These are phyloP conservation scores for Podila minutissima DNA, from an alignment of 192 early-diverging fungal genomes.

Conservation along the genomic window DNA sequence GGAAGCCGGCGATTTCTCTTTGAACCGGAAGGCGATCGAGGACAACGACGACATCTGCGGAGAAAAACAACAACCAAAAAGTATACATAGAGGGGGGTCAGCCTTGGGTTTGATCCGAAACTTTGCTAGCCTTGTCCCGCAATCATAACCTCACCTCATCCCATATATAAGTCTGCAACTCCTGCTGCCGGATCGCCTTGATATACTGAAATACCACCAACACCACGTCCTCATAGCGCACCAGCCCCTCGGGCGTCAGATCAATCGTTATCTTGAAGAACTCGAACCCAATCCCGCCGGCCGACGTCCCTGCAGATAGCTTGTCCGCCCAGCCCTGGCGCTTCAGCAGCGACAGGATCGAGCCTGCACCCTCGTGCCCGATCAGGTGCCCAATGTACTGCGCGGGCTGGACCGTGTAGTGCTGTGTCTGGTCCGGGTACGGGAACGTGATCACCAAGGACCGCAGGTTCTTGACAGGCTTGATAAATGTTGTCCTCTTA, in stretches of 20 bases:
- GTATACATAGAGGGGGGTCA: constrained; percentile 61
- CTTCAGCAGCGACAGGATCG: constrained; percentile 82
- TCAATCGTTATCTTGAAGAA: constrained; percentile 84
- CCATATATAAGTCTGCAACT: constrained; percentile 81
- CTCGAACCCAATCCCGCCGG: constrained; percentile 58
- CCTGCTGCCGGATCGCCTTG: constrained; percentile 71
- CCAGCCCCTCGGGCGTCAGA: constrained; percentile 79
- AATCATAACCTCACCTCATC: constrained; percentile 64
- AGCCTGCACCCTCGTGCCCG: constrained; percentile 87
- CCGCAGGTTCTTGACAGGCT: constrained; percentile 77
- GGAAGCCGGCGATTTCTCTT: constrained; percentile 74
- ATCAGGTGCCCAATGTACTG: constrained; percentile 84
- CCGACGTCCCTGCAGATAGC: constrained; percentile 61
- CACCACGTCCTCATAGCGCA: constrained; percentile 82
- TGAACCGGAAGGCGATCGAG: constrained; percentile 69
- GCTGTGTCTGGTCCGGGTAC: constrained; percentile 73
- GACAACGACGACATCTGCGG: constrained; percentile 46
- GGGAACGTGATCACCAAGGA: constrained; percentile 79
- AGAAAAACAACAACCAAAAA: constrained; percentile 37
- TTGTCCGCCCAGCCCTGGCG: constrained; percentile 83
- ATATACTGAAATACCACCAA: constrained; percentile 88
- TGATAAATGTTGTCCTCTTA: constrained; percentile 69
- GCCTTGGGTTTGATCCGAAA: constrained; percentile 56
- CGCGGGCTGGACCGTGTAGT: constrained; percentile 67
- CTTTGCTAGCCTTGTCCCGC: constrained; percentile 21